Percentiles rank a stretch among this genome's conserved stretches.
Evolutionary conservation across 306 rosid species (phyloP).

Genomic region (Vachellia pachyceras): DNA sequence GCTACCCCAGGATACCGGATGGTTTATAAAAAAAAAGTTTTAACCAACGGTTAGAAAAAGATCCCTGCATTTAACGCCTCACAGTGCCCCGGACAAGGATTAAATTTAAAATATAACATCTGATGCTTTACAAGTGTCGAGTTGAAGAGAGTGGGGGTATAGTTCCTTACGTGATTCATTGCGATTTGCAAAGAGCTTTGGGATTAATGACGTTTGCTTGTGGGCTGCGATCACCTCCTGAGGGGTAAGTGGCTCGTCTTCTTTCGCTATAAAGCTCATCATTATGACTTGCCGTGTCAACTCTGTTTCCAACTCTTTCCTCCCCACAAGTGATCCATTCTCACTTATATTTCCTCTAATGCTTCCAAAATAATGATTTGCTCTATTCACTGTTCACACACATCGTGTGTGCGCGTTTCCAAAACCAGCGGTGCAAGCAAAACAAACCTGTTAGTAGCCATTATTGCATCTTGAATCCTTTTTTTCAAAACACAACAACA

Average conservation of each 20-base stretch:
- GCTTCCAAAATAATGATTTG: background rate
- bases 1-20: too few species aligned
- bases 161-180: slow-evolving; percentile 58
- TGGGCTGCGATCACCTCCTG: background rate
- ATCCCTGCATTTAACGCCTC: too few species aligned
- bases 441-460: background rate
- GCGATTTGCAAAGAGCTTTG: slow-evolving; percentile 46
- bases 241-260: background rate
- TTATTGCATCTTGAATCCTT: background rate
- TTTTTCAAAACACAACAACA: background rate
- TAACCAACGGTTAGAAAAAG: too few species aligned
- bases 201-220: slow-evolving; percentile 39
- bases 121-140: background rate
- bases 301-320: slow-evolving; percentile 12
- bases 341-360: slow-evolving; percentile 14
- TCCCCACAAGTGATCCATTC: background rate
- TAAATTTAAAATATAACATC: background rate
- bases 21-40: too few species aligned
- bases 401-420: background rate
- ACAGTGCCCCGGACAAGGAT: background rate
- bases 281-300: background rate
- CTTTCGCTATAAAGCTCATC: background rate
- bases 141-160: slow-evolving; percentile 70
- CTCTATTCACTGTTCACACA: background rate
- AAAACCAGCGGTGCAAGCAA: background rate